These are phyloP conservation scores for Didymella lethalis DNA, from an alignment of 2,329 filamentous ascomycete genomes.

Conservation along the genomic window DNA sequence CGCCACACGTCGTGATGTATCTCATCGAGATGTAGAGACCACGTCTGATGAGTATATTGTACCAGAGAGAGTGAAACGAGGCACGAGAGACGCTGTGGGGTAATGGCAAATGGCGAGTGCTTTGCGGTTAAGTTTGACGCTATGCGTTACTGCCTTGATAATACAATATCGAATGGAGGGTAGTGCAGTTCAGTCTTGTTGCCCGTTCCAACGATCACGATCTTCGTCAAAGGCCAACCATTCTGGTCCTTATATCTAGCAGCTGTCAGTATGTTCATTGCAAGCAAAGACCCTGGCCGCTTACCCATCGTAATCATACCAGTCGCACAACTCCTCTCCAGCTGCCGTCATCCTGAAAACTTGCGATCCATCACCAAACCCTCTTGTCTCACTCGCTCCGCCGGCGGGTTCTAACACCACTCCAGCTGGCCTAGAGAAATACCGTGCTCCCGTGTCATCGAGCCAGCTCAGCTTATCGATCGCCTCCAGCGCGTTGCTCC, in stretches of 20 bases:
- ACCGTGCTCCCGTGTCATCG: slow-evolving; percentile 20
- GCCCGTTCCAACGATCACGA: slow-evolving; percentile 35
- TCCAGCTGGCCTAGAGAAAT: slow-evolving; percentile 35
- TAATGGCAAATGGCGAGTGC: no score
- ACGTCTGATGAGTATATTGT: no score
- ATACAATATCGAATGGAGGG: slow-evolving; percentile 41
- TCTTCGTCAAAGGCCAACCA: slow-evolving; percentile 43
- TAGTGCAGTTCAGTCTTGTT: slow-evolving; percentile 38
- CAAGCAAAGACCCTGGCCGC: neutral
- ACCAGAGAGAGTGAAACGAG: no score
- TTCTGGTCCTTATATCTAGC: slow-evolving; percentile 40
- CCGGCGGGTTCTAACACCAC: slow-evolving; percentile 39
- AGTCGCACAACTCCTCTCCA: slow-evolving; percentile 39
- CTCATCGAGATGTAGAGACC: no score
- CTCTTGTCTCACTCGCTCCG: slow-evolving; percentile 31
- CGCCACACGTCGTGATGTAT: no score
- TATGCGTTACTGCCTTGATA: neutral
- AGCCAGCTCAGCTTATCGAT: slow-evolving; percentile 41
- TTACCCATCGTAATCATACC: slow-evolving; percentile 46
- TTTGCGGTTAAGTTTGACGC: no score
- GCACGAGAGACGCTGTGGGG: no score
- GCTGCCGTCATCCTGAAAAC: slow-evolving; percentile 41
- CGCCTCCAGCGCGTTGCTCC: slow-evolving; percentile 39
- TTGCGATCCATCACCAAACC: slow-evolving; percentile 38
- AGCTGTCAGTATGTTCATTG: neutral